Percentiles rank a stretch among this genome's conserved stretches.
Evolutionary conservation across 495 filamentous ascomycete species (phyloP).

Genomic region (Aspergillus cavernicola): DNA sequence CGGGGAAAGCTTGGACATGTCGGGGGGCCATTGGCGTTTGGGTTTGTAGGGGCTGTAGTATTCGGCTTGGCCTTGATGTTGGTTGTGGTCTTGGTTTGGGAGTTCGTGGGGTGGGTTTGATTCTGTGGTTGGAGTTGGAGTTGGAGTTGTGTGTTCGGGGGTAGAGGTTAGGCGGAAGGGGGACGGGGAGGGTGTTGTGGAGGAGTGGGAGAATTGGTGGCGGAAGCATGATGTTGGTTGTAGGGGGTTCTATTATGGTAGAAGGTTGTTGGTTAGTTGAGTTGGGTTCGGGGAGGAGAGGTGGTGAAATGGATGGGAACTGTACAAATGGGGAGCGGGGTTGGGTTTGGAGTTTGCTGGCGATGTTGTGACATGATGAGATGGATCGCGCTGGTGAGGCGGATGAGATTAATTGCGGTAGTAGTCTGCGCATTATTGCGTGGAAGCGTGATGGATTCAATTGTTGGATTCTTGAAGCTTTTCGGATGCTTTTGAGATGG

Average conservation of each 20-base stretch:
- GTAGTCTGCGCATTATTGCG: not conserved
- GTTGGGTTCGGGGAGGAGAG: not conserved
- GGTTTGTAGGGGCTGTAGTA: conserved; percentile 64
- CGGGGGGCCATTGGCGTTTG: conserved; percentile 90
- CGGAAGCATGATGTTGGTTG: not conserved
- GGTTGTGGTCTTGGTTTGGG: not conserved
- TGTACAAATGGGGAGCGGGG: not conserved
- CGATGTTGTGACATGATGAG: not conserved
- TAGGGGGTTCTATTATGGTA: not conserved
- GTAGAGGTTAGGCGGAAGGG: conserved; percentile 38
- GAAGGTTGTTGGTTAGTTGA: not conserved
- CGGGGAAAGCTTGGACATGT: conserved; percentile 72
- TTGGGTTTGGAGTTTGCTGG: not conserved
- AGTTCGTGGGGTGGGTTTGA: no score
- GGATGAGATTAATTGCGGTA: not conserved
- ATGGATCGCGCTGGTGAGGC: not conserved
- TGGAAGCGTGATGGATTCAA: not conserved
- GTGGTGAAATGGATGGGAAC: no score
- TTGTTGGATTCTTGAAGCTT: conserved; percentile 1
- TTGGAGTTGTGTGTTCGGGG: conserved; percentile 14
- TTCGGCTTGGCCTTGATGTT: conserved; percentile 14
- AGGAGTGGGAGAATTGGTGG: not conserved
- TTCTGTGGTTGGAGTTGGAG: no score
- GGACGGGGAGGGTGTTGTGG: conserved; percentile 18
- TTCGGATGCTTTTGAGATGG: not conserved